These are phyloP conservation scores for Trichoderma sp. DNA, from an alignment of 2,329 filamentous ascomycete genomes.

Conservation along the genomic window DNA sequence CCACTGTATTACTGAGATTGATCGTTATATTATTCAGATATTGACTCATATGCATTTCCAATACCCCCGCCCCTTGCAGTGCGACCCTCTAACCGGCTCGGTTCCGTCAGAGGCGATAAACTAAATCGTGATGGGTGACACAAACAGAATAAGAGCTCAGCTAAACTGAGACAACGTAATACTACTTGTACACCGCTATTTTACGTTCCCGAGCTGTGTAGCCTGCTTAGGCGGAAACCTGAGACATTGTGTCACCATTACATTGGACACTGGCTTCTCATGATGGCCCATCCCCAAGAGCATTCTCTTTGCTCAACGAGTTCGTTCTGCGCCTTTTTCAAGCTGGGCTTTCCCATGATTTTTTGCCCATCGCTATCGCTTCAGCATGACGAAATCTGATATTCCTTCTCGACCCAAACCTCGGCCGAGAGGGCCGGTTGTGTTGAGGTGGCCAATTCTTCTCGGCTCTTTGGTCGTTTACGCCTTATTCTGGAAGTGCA, in stretches of 20 bases:
- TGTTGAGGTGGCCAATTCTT: background rate
- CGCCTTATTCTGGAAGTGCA: background rate
- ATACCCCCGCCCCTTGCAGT: background rate
- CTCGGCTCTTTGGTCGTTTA: background rate
- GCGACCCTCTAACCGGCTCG: background rate
- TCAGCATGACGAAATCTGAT: background rate
- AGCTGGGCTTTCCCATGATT: accelerated
- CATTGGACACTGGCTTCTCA: background rate
- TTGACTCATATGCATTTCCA: background rate
- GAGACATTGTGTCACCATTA: background rate
- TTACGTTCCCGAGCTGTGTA: background rate
- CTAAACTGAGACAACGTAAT: background rate
- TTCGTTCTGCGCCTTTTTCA: background rate
- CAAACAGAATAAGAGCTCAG: background rate
- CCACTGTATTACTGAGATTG: no score
- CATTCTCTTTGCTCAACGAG: background rate
- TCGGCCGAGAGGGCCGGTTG: background rate
- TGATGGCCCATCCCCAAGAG: background rate
- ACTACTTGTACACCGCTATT: background rate
- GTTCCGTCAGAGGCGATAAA: background rate
- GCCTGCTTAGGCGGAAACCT: background rate
- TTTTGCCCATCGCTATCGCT: background rate
- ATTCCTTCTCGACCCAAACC: background rate
- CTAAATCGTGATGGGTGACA: background rate
- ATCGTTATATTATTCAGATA: background rate